These are phyloP conservation scores for Macrophomina pseudophaseolina DNA, from an alignment of 2,329 filamentous ascomycete genomes.

Conservation along the genomic window DNA sequence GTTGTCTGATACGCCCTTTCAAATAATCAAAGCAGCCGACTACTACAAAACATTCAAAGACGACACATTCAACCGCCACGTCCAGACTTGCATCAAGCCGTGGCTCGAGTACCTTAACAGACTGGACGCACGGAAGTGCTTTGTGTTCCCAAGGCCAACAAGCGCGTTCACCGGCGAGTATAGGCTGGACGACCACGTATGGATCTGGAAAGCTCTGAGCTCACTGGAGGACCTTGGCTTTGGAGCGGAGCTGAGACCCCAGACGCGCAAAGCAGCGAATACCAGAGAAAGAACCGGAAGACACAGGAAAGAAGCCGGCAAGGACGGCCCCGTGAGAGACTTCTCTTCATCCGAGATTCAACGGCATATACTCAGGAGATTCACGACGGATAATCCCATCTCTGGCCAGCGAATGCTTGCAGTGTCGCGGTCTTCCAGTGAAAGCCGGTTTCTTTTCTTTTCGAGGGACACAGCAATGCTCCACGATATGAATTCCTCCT, in stretches of 20 bases:
- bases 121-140: constrained; percentile 9
- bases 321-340: background rate
- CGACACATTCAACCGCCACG: background rate
- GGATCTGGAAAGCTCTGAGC: constrained; percentile 24
- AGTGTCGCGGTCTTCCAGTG: background rate
- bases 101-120: background rate
- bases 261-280: background rate
- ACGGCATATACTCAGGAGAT: constrained; percentile 1
- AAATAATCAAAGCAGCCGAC: constrained; percentile 14
- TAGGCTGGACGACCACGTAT: constrained; percentile 22
- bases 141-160: background rate
- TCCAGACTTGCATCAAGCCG: background rate
- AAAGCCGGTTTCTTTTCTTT: constrained; percentile 28
- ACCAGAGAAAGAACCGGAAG: background rate
- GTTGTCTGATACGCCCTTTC: constrained; percentile 11
- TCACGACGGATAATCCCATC: constrained; percentile 8
- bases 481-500: background rate
- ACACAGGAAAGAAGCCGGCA: background rate
- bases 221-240: constrained; percentile 15
- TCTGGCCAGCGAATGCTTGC: constrained; percentile 27
- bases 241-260: background rate
- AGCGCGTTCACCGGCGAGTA: background rate
- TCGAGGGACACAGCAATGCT: constrained; percentile 27
- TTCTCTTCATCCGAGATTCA: constrained; percentile 6
- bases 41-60: background rate